Evolutionary conservation across 2,329 filamentous ascomycete genomes (phyloP).

Genomic region (Fusarium sp.): DNA sequence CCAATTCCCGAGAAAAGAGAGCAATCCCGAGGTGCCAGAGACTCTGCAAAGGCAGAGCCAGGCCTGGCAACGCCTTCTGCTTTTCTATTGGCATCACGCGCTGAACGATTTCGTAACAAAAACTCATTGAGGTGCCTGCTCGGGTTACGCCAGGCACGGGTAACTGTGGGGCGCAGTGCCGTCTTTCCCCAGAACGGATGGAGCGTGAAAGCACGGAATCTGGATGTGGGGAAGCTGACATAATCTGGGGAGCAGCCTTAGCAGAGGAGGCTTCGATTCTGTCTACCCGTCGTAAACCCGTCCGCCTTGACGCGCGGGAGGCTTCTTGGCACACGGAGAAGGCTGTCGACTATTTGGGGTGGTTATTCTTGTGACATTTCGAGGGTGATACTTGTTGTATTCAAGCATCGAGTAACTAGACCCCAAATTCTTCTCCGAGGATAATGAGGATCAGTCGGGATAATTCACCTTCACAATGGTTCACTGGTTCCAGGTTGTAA

Average conservation of each 20-base stretch:
- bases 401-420: too few species aligned
- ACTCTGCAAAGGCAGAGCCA: neutral
- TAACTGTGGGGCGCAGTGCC: constrained; percentile 26
- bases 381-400: too few species aligned
- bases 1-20: constrained; percentile 12
- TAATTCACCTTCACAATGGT: too few species aligned
- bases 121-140: constrained; percentile 30
- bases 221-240: neutral
- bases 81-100: constrained; percentile 41
- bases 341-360: too few species aligned
- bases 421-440: too few species aligned
- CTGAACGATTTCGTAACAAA: constrained; percentile 48
- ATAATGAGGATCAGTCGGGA: too few species aligned
- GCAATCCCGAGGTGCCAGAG: neutral
- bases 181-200: constrained; percentile 10
- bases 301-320: too few species aligned
- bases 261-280: too few species aligned
- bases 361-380: too few species aligned
- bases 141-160: constrained; percentile 18
- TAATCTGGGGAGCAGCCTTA: neutral
- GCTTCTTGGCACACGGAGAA: too few species aligned
- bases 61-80: neutral
- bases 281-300: too few species aligned
- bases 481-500: too few species aligned
- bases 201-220: neutral